Conservation (phyloP, 805 yeast species). For the Metschnikowia lachancei region DNA sequence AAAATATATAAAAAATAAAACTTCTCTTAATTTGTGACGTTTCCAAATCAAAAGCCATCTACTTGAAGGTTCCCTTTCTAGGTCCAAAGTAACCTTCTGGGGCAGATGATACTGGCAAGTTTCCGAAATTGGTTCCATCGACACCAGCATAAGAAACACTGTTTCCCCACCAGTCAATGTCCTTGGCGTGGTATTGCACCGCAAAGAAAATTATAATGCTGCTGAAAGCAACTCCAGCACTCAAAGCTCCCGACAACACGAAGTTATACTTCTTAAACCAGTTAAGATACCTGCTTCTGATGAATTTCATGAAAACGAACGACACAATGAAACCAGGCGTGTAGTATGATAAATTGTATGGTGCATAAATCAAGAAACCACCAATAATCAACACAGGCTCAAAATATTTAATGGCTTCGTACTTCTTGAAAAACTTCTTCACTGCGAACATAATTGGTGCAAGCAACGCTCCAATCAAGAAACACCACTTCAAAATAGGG, state of each 20-base stretch:
- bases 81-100: conserved; percentile 26
- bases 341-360: conserved; percentile 62
- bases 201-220: conserved; percentile 39
- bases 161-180: conserved; percentile 67
- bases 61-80: conserved; percentile 21
- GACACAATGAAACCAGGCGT: conserved; percentile 31
- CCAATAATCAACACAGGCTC: conserved; percentile 45
- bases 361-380: conserved; percentile 66
- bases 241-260: conserved; percentile 44
- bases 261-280: conserved; percentile 46
- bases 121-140: conserved; percentile 28
- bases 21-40: too few species aligned
- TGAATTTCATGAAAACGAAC: conserved; percentile 35
- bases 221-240: conserved; percentile 43
- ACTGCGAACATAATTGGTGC: conserved; percentile 37
- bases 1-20: too few species aligned
- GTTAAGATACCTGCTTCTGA: conserved; percentile 41
- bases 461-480: conserved; percentile 38
- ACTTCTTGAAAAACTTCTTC: conserved; percentile 36
- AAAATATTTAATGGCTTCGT: conserved; percentile 39
- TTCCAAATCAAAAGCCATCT: too few species aligned
- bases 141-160: conserved; percentile 36
- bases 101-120: conserved; percentile 13
- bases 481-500: conserved; percentile 22
- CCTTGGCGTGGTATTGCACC: conserved; percentile 21